Percentiles rank a stretch among this genome's conserved stretches.
These are phyloP conservation scores for Naegleria lovaniensis DNA, from an alignment of 208 protist genomes.

Conservation along the genomic window DNA sequence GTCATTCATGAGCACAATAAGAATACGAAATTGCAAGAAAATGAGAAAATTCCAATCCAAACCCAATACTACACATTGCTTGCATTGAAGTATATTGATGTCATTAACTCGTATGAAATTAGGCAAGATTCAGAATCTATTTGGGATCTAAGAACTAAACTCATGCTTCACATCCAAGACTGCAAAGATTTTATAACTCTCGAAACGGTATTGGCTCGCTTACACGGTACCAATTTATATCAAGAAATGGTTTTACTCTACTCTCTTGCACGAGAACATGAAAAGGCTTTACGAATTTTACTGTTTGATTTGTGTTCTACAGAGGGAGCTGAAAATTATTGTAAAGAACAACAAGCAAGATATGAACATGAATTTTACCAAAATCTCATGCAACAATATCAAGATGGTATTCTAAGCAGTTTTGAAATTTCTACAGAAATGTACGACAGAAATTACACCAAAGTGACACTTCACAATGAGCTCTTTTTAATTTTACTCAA, in stretches of 20 bases:
- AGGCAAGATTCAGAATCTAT: not conserved
- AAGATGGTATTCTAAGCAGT: not conserved
- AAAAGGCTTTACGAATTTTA: not conserved
- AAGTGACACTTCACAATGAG: not conserved
- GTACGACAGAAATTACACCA: not conserved
- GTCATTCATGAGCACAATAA: not conserved
- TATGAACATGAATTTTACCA: not conserved
- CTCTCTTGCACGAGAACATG: not conserved
- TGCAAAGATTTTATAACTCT: not conserved
- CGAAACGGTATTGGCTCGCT: not conserved
- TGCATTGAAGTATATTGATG: constrained; percentile 1
- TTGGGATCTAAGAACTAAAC: not conserved
- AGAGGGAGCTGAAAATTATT: not conserved
- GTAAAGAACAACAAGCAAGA: not conserved
- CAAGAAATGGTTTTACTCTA: not conserved
- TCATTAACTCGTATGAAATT: not conserved
- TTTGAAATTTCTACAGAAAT: not conserved
- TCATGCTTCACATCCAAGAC: not conserved
- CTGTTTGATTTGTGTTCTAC: not conserved
- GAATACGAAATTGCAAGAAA: not conserved
- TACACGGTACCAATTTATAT: not conserved
- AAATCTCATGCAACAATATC: not conserved
- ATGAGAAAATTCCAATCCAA: not conserved
- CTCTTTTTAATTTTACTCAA: not conserved
- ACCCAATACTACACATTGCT: not conserved